Base-by-base conservation (phyloP, 805 yeast genomes). In the Ogataea siamensis region DNA sequence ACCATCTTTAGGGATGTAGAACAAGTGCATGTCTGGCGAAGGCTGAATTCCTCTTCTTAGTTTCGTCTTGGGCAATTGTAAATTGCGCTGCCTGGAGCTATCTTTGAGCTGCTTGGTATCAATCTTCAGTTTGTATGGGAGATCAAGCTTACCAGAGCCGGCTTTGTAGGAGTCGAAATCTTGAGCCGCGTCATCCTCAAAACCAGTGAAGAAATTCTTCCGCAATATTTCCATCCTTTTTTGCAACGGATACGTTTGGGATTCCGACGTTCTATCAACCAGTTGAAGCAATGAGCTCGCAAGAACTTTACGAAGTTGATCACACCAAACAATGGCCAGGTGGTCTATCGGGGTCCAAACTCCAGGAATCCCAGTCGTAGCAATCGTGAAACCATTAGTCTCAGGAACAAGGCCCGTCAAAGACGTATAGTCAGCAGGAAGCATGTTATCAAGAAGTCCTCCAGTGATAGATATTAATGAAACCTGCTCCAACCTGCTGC, bases 311-410 rank as follows among this genome's bases (percentile, higher is more conserved):
- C 97, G 71, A 25, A 89, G 63, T 58, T 91, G 97, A 44, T 80
- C 85, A 62, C 99, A 91, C 99, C 99, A 91, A 2, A 91, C 95
- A 32, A 93, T 80, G 0, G 98, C 97, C 47, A 87, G 70, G 63
- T 91, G 99, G 60, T 91, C 98, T 27, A 88, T 80, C 1, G 96
- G 84, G 0, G 96, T 80, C 95, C 97, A 91, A 1, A 91, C 96
- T 2, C 71, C 73, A 0, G 96, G 96, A 8, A 91, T 83, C 1
- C 95, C 89, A 0, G 93, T 80, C 0, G 96, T 76, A 50, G 78
- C 86, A 0, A 83, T 85, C 0, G 94, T 79, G 43, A 91, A 80
- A 0, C 97, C 97, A 51, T 91, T 77, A 0, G 75, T 46, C 1
- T 72, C 68, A 0, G 96, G 96, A 0, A 88, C 69, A 1, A 89